Conservation (phyloP, 805 yeast species). For the Kuraishia ogatae region DNA sequence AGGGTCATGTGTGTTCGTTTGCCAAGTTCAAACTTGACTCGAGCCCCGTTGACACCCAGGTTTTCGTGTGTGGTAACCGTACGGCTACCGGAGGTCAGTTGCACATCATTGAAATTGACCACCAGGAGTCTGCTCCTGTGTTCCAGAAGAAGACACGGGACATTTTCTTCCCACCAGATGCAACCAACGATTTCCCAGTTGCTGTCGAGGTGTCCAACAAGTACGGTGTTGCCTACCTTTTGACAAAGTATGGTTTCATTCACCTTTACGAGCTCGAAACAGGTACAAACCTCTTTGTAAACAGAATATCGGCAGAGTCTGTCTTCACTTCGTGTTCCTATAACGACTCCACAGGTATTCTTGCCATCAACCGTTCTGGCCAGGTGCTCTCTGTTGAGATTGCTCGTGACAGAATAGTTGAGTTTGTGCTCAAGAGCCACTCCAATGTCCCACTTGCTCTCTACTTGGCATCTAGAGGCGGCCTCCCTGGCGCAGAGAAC, state of each 20-base stretch:
- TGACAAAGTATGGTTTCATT: slow-evolving; percentile 94
- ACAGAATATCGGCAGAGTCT: slow-evolving; percentile 92
- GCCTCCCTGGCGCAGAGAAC: slow-evolving; percentile 94
- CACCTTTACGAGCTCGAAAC: slow-evolving; percentile 92
- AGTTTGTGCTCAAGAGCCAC: slow-evolving; percentile 80
- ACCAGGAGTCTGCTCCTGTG: slow-evolving; percentile 72
- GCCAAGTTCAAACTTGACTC: slow-evolving; percentile 69
- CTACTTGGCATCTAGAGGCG: slow-evolving; percentile 88
- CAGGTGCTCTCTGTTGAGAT: slow-evolving; percentile 91
- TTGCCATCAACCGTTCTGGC: slow-evolving; percentile 91
- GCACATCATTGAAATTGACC: slow-evolving; percentile 95
- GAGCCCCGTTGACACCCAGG: slow-evolving; percentile 68
- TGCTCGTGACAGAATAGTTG: slow-evolving; percentile 75
- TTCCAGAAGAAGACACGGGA: slow-evolving; percentile 87
- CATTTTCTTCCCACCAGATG: slow-evolving; percentile 95
- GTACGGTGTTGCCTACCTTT: slow-evolving; percentile 80
- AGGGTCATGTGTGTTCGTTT: slow-evolving; percentile 94
- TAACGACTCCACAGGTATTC: slow-evolving; percentile 69
- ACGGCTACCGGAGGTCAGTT: slow-evolving; percentile 76
- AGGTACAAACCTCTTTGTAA: slow-evolving; percentile 87
- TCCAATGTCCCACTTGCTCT: slow-evolving; percentile 84
- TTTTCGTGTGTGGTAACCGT: slow-evolving; percentile 90
- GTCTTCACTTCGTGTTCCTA: slow-evolving; percentile 82
- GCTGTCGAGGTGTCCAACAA: slow-evolving; percentile 77
- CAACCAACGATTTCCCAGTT: slow-evolving; percentile 93